Evolutionary conservation across 2,329 filamentous ascomycete genomes (phyloP).

Genomic region (Fusarium siculi): DNA sequence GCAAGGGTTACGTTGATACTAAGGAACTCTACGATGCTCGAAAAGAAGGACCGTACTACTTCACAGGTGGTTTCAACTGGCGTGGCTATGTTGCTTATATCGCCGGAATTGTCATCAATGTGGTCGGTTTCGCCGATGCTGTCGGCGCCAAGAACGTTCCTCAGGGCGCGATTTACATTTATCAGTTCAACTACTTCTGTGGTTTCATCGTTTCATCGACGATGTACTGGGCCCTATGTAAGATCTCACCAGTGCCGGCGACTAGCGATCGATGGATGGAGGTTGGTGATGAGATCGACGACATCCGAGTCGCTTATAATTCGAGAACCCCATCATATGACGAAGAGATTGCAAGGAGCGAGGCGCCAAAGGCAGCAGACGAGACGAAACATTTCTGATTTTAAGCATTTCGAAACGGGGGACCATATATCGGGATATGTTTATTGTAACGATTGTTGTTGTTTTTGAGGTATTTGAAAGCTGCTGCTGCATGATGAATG

Average conservation of each 20-base stretch:
- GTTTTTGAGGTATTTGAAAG: not conserved
- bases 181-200: conserved; percentile 90
- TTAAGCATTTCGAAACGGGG: not conserved
- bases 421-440: not conserved
- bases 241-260: conserved; percentile 76
- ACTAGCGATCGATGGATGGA: conserved; percentile 82
- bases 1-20: conserved; percentile 82
- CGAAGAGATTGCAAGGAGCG: conserved; percentile 47
- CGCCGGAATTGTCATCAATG: conserved; percentile 85
- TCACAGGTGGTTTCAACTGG: conserved; percentile 79
- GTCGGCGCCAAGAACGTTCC: conserved; percentile 75
- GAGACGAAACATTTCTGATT: conserved; percentile 27
- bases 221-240: conserved; percentile 78
- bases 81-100: conserved; percentile 86
- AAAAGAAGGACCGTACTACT: conserved; percentile 77
- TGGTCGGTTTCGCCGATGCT: conserved; percentile 89
- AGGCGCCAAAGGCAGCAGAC: conserved; percentile 11
- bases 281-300: conserved; percentile 71
- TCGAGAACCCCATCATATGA: conserved; percentile 52
- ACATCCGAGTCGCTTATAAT: conserved; percentile 61
- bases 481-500: not conserved
- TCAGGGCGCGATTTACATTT: conserved; percentile 83
- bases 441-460: not conserved
- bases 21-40: conserved; percentile 82
- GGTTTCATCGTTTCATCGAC: conserved; percentile 77